These are phyloP conservation scores for Mycena rosella DNA, from an alignment of 768 basidiomycete species.

Conservation along the genomic window DNA sequence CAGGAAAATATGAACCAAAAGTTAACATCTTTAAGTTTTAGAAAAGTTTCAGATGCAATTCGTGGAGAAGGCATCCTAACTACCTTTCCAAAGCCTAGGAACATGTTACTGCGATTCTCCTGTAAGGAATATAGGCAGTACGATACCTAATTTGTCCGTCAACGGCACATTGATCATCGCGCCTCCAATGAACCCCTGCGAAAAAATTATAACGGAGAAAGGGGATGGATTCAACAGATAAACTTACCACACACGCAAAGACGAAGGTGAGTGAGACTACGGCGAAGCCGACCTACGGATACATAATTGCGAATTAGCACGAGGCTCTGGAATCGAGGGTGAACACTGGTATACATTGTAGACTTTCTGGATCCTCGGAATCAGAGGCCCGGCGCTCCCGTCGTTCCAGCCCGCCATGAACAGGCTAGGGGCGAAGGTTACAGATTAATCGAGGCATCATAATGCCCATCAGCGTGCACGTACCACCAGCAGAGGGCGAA, in stretches of 20 bases:
- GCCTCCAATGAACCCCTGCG: slow-evolving; percentile 59
- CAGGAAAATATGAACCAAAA: neutral
- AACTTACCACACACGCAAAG: slow-evolving; percentile 53
- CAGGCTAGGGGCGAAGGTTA: neutral
- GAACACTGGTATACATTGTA: slow-evolving; percentile 24
- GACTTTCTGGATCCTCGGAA: slow-evolving; percentile 32
- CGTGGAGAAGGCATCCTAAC: neutral
- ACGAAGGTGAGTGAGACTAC: slow-evolving; percentile 74
- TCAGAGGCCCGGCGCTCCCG: slow-evolving; percentile 28
- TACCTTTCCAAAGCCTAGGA: slow-evolving; percentile 56
- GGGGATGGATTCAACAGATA: too few species aligned
- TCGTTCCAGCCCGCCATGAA: slow-evolving; percentile 27
- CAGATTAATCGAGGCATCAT: neutral
- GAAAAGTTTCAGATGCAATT: neutral
- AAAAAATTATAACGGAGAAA: slow-evolving; percentile 38
- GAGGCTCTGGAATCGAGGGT: neutral
- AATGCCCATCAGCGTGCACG: neutral
- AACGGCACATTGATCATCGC: slow-evolving; percentile 62
- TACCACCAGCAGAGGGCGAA: slow-evolving; percentile 35
- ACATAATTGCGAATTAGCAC: too few species aligned
- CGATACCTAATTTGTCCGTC: slow-evolving; percentile 43
- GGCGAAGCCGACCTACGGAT: slow-evolving; percentile 58
- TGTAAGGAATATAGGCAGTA: neutral
- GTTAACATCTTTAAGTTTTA: slow-evolving; percentile 9
- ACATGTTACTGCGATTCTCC: neutral